Evolutionary conservation across 177 flowering plant species (phyloP).

Genomic region (Viscum album): DNA sequence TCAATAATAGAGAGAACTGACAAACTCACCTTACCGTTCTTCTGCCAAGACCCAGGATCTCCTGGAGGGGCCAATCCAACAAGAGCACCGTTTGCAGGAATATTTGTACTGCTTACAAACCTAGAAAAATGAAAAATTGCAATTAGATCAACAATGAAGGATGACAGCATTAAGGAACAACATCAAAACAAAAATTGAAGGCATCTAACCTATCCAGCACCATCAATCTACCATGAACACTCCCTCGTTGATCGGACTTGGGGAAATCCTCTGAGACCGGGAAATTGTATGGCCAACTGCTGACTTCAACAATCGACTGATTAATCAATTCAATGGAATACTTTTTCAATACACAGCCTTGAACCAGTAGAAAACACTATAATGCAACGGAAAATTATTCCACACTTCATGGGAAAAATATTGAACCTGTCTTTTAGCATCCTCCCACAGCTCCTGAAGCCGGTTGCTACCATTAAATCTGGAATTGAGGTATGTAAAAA

Average conservation of each 20-base stretch:
- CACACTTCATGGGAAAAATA: no score
- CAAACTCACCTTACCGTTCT: conserved; percentile 38
- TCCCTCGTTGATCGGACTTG: conserved; percentile 32
- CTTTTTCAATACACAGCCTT: not conserved
- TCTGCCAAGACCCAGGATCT: conserved; percentile 47
- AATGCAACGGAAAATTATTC: not conserved
- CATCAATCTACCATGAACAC: conserved; percentile 32
- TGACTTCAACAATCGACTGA: conserved; percentile 3
- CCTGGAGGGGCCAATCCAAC: conserved; percentile 40
- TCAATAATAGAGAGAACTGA: not conserved
- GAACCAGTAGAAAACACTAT: no score
- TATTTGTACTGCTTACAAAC: not conserved
- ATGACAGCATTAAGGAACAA: not conserved
- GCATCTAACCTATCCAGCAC: conserved; percentile 41
- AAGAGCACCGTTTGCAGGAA: conserved; percentile 27
- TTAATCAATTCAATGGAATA: not conserved
- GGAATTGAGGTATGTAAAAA: conserved; percentile 4
- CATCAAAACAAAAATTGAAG: not conserved
- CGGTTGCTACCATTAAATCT: not conserved
- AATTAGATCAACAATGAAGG: not conserved
- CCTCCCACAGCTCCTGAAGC: conserved; percentile 1
- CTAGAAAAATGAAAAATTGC: not conserved
- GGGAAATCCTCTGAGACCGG: conserved; percentile 34
- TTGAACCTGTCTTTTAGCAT: conserved; percentile 7
- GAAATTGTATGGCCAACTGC: conserved; percentile 45